A percentile compares a stretch with the other conserved stretches of the same genome.
These are phyloP conservation scores for Fusarium siculi DNA, from an alignment of 2,329 filamentous ascomycete genomes.

Conservation along the genomic window DNA sequence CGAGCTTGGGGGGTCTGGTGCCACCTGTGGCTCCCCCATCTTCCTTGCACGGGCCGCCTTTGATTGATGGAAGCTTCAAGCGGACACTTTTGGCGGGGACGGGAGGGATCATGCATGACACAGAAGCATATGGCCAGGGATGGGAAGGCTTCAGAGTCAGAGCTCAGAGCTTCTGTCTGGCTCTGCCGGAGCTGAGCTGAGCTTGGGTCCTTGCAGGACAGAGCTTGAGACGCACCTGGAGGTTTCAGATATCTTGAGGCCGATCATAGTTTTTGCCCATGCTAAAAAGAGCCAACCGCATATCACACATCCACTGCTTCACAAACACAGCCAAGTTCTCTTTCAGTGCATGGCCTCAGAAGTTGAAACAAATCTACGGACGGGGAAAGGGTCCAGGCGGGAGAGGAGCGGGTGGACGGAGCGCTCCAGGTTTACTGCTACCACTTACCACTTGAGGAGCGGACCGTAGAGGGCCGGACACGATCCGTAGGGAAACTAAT, in stretches of 20 bases:
- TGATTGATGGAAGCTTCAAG: conserved; percentile 28
- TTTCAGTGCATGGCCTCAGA: background rate
- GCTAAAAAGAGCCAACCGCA: background rate
- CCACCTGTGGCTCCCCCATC: conserved; percentile 36
- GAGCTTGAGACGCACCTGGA: conserved; percentile 28
- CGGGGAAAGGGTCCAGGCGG: conserved; percentile 10
- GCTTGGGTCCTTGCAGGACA: conserved; percentile 19
- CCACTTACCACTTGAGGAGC: conserved; percentile 32
- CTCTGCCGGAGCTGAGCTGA: conserved; percentile 19
- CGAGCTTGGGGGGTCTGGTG: conserved; percentile 26
- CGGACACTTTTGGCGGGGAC: conserved; percentile 26
- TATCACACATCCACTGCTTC: background rate
- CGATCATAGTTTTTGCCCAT: conserved; percentile 12
- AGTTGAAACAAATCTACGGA: background rate
- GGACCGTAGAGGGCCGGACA: conserved; percentile 41
- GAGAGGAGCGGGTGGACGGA: conserved; percentile 23
- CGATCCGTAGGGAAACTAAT: conserved; percentile 38
- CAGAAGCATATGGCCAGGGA: conserved; percentile 31
- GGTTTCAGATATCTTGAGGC: conserved; percentile 27
- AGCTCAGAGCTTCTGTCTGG: conserved; percentile 5
- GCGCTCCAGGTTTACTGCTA: conserved; percentile 16
- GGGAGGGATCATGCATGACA: conserved; percentile 39
- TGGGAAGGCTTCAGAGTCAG: conserved; percentile 12
- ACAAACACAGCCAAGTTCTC: background rate
- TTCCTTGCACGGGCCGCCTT: conserved; percentile 29